phyloP scores from a whole-genome alignment of 768 basidiomycete genomes.

The Amanita jacksonii region DNA sequence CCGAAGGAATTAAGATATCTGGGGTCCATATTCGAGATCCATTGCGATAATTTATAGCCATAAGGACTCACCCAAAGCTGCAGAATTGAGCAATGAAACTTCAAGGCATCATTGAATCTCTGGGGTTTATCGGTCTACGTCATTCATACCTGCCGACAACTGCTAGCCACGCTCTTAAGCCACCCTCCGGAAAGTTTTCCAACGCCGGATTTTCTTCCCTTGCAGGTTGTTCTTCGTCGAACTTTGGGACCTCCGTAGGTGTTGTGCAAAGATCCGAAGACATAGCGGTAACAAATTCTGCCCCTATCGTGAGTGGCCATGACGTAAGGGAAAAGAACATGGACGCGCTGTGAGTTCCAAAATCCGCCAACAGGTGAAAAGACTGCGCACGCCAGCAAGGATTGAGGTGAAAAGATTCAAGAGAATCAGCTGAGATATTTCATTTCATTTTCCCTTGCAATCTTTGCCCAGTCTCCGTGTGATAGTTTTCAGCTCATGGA shows the following conservation, averaged over 20 bases:
- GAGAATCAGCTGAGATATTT: too few species aligned
- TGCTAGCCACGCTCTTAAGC: slow-evolving; percentile 31
- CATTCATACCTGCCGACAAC: slow-evolving; percentile 32
- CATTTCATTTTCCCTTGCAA: too few species aligned
- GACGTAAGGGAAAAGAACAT: too few species aligned
- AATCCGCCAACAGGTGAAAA: too few species aligned
- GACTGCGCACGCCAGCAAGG: too few species aligned
- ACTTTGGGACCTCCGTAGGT: neutral
- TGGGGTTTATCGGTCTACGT: too few species aligned
- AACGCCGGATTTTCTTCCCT: neutral
- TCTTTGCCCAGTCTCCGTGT: too few species aligned
- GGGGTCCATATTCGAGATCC: neutral
- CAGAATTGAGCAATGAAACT: slow-evolving; percentile 33
- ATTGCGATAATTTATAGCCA: neutral
- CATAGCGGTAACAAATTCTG: too few species aligned
- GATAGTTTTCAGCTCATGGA: too few species aligned
- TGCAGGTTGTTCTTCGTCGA: neutral
- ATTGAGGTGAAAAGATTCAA: too few species aligned
- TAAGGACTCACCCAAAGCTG: slow-evolving; percentile 28
- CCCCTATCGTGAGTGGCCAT: too few species aligned
- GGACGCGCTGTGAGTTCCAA: too few species aligned
- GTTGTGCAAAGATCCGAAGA: neutral
- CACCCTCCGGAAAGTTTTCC: slow-evolving; percentile 26
- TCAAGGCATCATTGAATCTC: neutral
- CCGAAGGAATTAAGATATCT: slow-evolving; percentile 30